phyloP scores from a whole-genome alignment of 805 yeast genomes.

The Wickerhamomyces canadensis region DNA sequence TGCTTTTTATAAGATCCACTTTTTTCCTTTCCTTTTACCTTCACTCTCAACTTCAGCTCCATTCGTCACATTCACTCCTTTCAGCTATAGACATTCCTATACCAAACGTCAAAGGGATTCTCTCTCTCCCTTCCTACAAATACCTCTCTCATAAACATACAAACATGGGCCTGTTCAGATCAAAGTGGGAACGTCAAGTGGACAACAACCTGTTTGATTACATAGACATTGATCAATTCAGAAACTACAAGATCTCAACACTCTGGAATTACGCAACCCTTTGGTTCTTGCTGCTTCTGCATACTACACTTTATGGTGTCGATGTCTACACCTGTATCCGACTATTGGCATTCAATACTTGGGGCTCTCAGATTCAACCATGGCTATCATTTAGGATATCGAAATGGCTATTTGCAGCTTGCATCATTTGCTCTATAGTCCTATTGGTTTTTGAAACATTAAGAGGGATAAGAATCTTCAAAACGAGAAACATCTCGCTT shows the following conservation, averaged over 20 bases:
- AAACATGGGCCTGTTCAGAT: conserved; percentile 22
- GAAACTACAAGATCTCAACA: conserved; percentile 38
- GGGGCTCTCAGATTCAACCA: conserved; percentile 54
- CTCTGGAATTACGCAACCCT: conserved; percentile 36
- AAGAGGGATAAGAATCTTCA: conserved; percentile 52
- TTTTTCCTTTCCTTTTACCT: too few species aligned
- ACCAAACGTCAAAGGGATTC: too few species aligned
- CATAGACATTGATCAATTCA: conserved; percentile 41
- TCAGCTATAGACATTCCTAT: too few species aligned
- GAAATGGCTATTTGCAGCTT: conserved; percentile 73
- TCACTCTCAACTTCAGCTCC: too few species aligned
- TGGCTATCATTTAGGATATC: conserved; percentile 43
- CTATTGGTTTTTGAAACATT: conserved; percentile 51
- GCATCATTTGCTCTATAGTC: conserved; percentile 67
- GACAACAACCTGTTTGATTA: conserved; percentile 41
- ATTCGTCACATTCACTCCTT: too few species aligned
- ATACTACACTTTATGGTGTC: conserved; percentile 50
- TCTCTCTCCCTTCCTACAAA: too few species aligned
- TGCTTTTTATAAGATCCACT: too few species aligned
- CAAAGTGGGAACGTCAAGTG: conserved; percentile 30
- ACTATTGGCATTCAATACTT: conserved; percentile 63
- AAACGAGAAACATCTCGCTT: conserved; percentile 59
- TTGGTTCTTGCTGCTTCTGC: conserved; percentile 34
- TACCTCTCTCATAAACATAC: too few species aligned
- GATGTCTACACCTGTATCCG: conserved; percentile 79